phyloP scores from a whole-genome alignment of 768 basidiomycete species.

The Mycena capillaripes region DNA sequence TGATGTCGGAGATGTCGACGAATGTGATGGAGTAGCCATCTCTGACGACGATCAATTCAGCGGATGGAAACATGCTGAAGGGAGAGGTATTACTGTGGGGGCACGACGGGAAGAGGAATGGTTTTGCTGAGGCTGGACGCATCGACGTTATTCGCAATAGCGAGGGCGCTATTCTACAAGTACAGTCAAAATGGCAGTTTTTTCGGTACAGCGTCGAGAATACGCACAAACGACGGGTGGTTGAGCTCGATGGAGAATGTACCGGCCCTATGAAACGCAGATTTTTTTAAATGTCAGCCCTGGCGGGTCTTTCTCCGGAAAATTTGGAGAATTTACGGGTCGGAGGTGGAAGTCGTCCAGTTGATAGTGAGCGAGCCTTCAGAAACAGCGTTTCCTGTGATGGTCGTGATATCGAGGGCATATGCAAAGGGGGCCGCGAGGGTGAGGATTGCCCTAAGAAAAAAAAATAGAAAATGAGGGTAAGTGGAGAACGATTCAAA shows the following conservation, averaged over 20 bases:
- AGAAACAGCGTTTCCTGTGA: conserved; percentile 28
- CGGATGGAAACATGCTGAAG: background rate
- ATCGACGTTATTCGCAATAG: conserved; percentile 31
- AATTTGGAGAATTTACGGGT: conserved; percentile 2
- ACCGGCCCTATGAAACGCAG: conserved; percentile 1
- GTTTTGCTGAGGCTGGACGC: conserved; percentile 15
- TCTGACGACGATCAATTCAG: conserved; percentile 1
- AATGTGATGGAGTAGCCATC: conserved; percentile 26
- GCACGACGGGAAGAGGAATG: conserved; percentile 12
- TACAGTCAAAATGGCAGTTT: background rate
- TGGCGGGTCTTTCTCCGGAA: background rate
- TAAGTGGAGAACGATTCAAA: background rate
- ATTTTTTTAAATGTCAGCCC: background rate
- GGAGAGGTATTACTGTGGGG: background rate
- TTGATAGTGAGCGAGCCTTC: conserved; percentile 22
- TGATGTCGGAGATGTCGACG: conserved; percentile 29
- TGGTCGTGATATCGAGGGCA: conserved; percentile 25
- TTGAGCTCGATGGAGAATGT: conserved; percentile 28
- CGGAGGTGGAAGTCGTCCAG: conserved; percentile 24
- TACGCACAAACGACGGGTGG: conserved; percentile 31
- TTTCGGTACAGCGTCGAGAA: background rate
- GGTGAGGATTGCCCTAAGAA: conserved; percentile 27
- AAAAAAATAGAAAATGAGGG: background rate
- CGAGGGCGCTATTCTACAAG: conserved; percentile 24
- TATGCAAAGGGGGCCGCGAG: conserved; percentile 32